Evolutionary conservation across 306 rosid genomes (phyloP), one percentile per base, ranked within the genome.

Genomic region (Lathyrus aphaca): DNA sequence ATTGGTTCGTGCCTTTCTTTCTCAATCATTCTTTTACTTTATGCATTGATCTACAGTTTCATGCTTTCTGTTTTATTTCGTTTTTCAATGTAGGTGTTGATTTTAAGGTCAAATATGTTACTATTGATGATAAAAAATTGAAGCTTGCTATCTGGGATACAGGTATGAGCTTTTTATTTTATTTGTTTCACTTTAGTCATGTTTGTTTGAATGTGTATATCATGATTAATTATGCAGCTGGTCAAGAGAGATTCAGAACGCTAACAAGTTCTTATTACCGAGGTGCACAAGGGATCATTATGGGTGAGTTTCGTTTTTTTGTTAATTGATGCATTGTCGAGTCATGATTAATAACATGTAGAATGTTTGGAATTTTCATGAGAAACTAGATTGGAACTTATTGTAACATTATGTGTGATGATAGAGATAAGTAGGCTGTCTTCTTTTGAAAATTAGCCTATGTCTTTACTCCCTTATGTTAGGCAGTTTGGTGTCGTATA

Each of bases 211-310:
- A 32, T 69, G 64, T 67, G 0, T 71, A 68, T 69, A 25, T 69
- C 8, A 19, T 55, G 61, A 21, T 77, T 69, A 16, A 79, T 65
- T 55, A 65, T 78, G 80, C 89, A 92, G 98, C 98, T 83, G 96
- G 98, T 72, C 98, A 92, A 79, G 96, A 92, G 86, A 82, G 98
- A 82, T 92, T 92, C 81, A 85, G 98, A 76, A 92, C 98, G 63
- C 68, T 92, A 77, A 92, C 96, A n/a, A 88, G 98, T 78, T 92
- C 98, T 54, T 92, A 92, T 72, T 92, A 92, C 82, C 81, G 96
- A 73, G 98, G 98, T 29, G 98, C 98, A 1, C 98, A 89, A 80
- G 98, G 96, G 64, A 83, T 92, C 79, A 88, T 92, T 66, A 89
- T 89, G 96, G 96, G 98, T 85, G 77, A 67, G 88, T 83, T 74